Evolutionary conservation across 139 green algal species (phyloP), one percentile per base, ranked within the genome.

Genomic region (Tetradesmus lagerheimii): DNA sequence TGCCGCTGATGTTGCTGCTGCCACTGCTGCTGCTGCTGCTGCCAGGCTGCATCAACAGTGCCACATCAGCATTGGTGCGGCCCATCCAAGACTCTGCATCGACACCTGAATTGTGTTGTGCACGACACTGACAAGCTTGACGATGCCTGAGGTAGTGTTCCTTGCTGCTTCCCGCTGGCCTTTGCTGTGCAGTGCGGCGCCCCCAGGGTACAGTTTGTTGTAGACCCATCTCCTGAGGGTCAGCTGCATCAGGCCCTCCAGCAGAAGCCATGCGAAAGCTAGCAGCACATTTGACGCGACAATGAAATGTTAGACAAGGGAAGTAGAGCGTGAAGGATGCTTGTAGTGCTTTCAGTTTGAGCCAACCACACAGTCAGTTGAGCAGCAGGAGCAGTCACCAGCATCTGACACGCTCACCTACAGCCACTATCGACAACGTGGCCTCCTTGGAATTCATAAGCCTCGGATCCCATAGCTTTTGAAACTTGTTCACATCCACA

Each of bases 111-210:
- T 88, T 20, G 80, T 23, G 39, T 78, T 82, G 67, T 91, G 88
- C 14, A 91, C 37, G 18, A 80, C n/a, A 62, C 88, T 88, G 57
- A 91, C 88, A 16, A 88, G 41, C n/a, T 83, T 91, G n/a, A 76
- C 64, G 29, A 88, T 25, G 6, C 39, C 80, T 2, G 39, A 38
- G 9, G 80, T 91, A 14, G 81, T 37, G 25, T 23, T 35, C 23
- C 31, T 71, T 34, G 75, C 57, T 47, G 86, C 75, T 45, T 85
- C 39, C 15, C 27, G 20, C 66, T 83, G 67, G 12, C 50, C 86
- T 12, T 81, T 77, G 14, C 25, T 83, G 47, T 78, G 41, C 29
- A 67, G 79, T 1, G 76, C 20, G 15, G 86, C 47, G 15, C 86
- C 86, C 12, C 14, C 20, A 35, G 67, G 67, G 76, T 76, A 84